A percentile compares a stretch with the other conserved stretches of the same genome.
These are phyloP conservation scores for Ophiosphaerella korrae DNA, from an alignment of 2,329 filamentous ascomycete genomes.

Conservation along the genomic window DNA sequence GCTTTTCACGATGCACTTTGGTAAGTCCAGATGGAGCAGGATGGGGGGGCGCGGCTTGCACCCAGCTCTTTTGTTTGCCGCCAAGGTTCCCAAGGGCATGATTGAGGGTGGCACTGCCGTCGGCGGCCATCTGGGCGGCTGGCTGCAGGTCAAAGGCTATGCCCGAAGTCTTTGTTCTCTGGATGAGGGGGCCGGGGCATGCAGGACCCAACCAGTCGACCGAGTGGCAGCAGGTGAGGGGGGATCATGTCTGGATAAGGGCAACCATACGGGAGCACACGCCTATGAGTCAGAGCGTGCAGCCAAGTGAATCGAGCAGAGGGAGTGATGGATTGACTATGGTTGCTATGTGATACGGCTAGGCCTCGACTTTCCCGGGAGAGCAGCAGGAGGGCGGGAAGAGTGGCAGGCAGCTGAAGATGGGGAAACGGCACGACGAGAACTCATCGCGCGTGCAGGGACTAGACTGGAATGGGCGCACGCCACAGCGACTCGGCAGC, in stretches of 20 bases:
- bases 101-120: conserved; percentile 22
- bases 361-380: too few relatives aligned
- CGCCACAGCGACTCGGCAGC: too few relatives aligned
- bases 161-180: not conserved
- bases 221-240: not conserved
- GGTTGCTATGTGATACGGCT: too few relatives aligned
- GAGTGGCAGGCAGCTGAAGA: too few relatives aligned
- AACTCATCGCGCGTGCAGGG: too few relatives aligned
- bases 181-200: not conserved
- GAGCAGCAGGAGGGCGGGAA: too few relatives aligned
- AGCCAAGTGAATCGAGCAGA: too few relatives aligned
- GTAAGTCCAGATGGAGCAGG: not conserved
- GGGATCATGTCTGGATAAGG: not conserved
- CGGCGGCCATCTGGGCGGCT: conserved; percentile 14
- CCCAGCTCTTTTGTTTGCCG: conserved; percentile 40
- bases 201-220: conserved; percentile 10
- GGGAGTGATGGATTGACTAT: too few relatives aligned
- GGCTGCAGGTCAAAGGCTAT: not conserved
- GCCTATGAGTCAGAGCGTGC: too few relatives aligned
- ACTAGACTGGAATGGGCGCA: too few relatives aligned
- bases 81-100: conserved; percentile 38
- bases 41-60: conserved; percentile 13
- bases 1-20: not conserved
- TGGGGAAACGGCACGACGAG: too few relatives aligned
- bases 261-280: too few relatives aligned